Percentiles rank a stretch among this genome's conserved stretches.
These are phyloP conservation scores for Alternaria tenuissima DNA, from an alignment of 2,329 filamentous ascomycete genomes.

Conservation along the genomic window DNA sequence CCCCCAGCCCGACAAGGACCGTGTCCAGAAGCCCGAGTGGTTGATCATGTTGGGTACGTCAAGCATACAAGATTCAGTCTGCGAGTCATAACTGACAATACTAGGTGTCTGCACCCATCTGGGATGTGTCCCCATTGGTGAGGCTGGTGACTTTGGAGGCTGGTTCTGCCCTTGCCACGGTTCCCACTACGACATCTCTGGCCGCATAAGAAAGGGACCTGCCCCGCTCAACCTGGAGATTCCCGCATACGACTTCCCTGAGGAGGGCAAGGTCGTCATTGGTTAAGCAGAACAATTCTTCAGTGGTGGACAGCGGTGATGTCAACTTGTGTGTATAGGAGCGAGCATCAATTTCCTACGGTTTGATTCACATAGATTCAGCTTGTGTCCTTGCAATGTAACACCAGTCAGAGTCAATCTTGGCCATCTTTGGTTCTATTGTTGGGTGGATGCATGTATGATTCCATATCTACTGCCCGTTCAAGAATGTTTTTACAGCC, in stretches of 20 bases:
- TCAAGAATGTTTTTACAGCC: constrained; percentile 77
- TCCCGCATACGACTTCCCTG: constrained; percentile 89
- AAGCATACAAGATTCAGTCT: neutral
- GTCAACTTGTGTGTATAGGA: constrained; percentile 45
- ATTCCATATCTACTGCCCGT: constrained; percentile 26
- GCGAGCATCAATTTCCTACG: constrained; percentile 45
- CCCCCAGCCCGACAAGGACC: constrained; percentile 87
- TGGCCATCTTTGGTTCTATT: neutral
- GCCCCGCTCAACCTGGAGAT: constrained; percentile 98
- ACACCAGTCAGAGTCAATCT: constrained; percentile 44
- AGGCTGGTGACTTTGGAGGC: constrained; percentile 96
- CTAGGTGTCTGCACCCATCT: constrained; percentile 97
- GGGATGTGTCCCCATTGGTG: constrained; percentile 98
- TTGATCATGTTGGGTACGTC: constrained; percentile 90
- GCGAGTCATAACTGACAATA: constrained; percentile 34
- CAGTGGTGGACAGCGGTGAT: constrained; percentile 7
- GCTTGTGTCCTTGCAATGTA: constrained; percentile 50
- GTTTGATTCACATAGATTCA: constrained; percentile 43
- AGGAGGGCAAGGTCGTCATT: constrained; percentile 88
- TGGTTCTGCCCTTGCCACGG: constrained; percentile 99
- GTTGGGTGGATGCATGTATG: neutral
- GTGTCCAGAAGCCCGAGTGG: constrained; percentile 99
- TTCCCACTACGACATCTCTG: constrained; percentile 99
- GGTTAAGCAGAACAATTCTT: constrained; percentile 67
- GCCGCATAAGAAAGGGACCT: constrained; percentile 96